These are phyloP conservation scores for Plantago coronopus DNA, from an alignment of 305 asterid species.

Conservation along the genomic window DNA sequence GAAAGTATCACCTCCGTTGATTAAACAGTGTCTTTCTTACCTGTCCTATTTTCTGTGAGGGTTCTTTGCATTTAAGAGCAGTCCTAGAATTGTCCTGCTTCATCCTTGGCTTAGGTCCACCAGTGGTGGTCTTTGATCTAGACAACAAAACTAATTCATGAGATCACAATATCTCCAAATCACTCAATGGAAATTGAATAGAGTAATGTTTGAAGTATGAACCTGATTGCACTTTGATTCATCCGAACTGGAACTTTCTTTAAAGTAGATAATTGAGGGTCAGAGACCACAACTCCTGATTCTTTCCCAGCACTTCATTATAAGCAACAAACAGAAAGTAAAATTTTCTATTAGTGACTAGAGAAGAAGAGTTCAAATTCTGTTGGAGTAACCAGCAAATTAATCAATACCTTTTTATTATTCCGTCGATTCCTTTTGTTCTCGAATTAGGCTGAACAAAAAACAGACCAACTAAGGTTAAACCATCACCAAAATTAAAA, in stretches of 20 bases:
- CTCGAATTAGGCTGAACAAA: constrained; percentile 35
- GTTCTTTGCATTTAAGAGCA: constrained; percentile 44
- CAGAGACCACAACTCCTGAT: constrained; percentile 26
- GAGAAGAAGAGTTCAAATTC: neutral
- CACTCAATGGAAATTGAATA: constrained; percentile 13
- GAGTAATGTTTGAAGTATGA: constrained; percentile 8
- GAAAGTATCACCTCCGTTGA: neutral
- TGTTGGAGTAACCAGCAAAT: constrained; percentile 2
- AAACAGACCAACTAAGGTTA: constrained; percentile 16
- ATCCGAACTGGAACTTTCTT: constrained; percentile 29
- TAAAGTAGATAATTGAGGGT: constrained; percentile 27
- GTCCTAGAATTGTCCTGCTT: constrained; percentile 40
- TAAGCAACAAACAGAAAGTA: neutral
- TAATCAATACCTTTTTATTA: constrained; percentile 45
- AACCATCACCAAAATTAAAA: neutral
- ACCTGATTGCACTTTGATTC: constrained; percentile 52
- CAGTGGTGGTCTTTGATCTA: constrained; percentile 37
- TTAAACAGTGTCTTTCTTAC: constrained; percentile 28
- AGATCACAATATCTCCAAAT: constrained; percentile 15
- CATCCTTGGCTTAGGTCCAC: constrained; percentile 25
- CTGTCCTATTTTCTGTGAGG: constrained; percentile 60
- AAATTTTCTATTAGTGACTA: neutral
- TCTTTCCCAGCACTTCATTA: constrained; percentile 33
- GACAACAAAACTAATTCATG: constrained; percentile 11
- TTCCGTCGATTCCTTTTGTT: constrained; percentile 26